These are phyloP conservation scores for Wallemia ichthyophaga DNA, from an alignment of 1,284 basidiomycete genomes.

Conservation along the genomic window DNA sequence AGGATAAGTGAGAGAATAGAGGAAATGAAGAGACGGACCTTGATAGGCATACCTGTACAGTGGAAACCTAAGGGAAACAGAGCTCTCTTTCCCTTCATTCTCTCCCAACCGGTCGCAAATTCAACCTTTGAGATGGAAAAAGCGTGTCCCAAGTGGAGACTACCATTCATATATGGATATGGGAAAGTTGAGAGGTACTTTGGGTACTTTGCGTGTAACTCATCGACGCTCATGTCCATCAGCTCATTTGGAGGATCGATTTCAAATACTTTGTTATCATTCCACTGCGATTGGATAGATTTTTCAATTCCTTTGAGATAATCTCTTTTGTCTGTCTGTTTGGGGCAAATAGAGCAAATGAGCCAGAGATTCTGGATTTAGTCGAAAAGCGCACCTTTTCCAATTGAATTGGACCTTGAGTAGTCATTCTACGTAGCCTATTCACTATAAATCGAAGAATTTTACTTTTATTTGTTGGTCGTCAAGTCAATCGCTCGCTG, in stretches of 20 bases:
- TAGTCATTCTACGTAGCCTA: not conserved
- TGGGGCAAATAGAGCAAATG: not conserved
- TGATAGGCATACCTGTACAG: conserved; percentile 95
- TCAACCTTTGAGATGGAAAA: conserved; percentile 98
- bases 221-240: conserved; percentile 24
- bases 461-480: conserved; percentile 1
- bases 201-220: conserved; percentile 32
- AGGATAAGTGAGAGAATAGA: conserved; percentile 2
- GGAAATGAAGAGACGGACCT: conserved; percentile 25
- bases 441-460: not conserved
- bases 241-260: conserved; percentile 47
- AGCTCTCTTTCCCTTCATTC: conserved; percentile 79
- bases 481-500: not conserved
- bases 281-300: conserved; percentile 57
- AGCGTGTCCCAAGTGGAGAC: conserved; percentile 83
- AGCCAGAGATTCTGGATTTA: too few relatives aligned
- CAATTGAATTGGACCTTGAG: conserved; percentile 14
- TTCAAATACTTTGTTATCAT: conserved; percentile 31
- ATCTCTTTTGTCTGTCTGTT: conserved; percentile 72
- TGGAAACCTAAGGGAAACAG: conserved; percentile 91
- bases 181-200: conserved; percentile 96
- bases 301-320: conserved; percentile 51
- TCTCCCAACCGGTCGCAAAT: conserved; percentile 79
- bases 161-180: conserved; percentile 95
- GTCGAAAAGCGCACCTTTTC: conserved; percentile 13